Conservation (phyloP, 2,329 filamentous ascomycete genomes). For the Aspergillus quadricinctus region DNA sequence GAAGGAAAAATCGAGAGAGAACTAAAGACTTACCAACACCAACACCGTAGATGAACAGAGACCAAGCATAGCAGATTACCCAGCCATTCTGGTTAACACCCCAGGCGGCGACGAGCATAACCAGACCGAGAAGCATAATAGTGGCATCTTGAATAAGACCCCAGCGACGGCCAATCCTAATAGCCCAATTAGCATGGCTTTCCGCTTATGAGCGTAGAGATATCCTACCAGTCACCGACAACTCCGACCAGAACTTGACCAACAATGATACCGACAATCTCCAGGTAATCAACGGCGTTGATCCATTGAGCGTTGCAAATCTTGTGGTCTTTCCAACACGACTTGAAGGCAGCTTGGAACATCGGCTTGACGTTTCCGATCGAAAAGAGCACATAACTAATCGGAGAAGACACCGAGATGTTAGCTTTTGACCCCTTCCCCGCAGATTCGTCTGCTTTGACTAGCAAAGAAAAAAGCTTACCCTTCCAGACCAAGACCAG, state of each 20-base stretch:
- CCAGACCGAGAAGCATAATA: slow-evolving; percentile 89
- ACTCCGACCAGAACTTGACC: slow-evolving; percentile 86
- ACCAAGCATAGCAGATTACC: slow-evolving; percentile 96
- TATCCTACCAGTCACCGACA: slow-evolving; percentile 60
- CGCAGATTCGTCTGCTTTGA: not conserved
- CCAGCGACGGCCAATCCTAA: slow-evolving; percentile 82
- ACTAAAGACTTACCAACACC: slow-evolving; percentile 40
- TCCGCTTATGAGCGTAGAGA: not conserved
- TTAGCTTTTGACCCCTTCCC: not conserved
- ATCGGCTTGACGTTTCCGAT: slow-evolving; percentile 89
- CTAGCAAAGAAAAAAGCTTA: slow-evolving; percentile 29
- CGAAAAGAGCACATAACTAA: slow-evolving; percentile 87
- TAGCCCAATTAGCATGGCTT: slow-evolving; percentile 5
- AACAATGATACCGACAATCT: slow-evolving; percentile 91
- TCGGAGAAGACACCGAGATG: not conserved
- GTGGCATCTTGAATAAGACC: slow-evolving; percentile 91
- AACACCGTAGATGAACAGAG: slow-evolving; percentile 83
- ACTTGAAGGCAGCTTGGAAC: slow-evolving; percentile 68
- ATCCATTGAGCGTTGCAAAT: slow-evolving; percentile 78
- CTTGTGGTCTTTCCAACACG: slow-evolving; percentile 66
- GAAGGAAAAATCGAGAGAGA: not conserved
- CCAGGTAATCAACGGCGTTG: slow-evolving; percentile 80
- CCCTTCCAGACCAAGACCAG: slow-evolving; percentile 85
- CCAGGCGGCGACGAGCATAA: slow-evolving; percentile 92
- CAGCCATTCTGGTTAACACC: slow-evolving; percentile 82